Evolutionary conservation across 164 flowering plant genomes (phyloP).

Genomic region (Umbellularia californica): DNA sequence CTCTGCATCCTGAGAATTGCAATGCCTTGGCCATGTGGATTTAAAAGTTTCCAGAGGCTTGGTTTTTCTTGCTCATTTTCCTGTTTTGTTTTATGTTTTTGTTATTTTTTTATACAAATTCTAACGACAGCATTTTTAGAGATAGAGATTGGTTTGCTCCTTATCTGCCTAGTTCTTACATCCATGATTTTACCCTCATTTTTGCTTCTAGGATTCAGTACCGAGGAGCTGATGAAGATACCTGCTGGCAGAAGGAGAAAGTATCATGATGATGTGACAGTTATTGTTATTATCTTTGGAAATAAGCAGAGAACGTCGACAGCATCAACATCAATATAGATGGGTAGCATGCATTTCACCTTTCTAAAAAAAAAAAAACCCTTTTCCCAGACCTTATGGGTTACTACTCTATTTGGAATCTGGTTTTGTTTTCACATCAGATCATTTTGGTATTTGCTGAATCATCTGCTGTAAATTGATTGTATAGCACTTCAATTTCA

Average conservation of each 20-base stretch:
- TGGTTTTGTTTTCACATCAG: not conserved
- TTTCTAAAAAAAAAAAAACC: not conserved
- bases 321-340: slow-evolving; percentile 25
- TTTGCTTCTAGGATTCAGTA: slow-evolving; percentile 20
- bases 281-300: slow-evolving; percentile 29
- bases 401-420: not conserved
- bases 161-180: not conserved
- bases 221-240: slow-evolving; percentile 25
- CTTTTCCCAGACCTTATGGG: not conserved
- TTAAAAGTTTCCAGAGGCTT: no score
- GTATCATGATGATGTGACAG: slow-evolving; percentile 32
- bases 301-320: slow-evolving; percentile 26
- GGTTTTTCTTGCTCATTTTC: no score
- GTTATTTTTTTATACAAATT: no score
- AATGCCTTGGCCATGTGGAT: no score
- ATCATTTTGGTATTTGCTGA: not conserved
- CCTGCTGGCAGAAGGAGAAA: slow-evolving; percentile 33
- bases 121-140: no score
- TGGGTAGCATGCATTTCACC: not conserved
- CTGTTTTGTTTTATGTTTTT: no score
- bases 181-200: not conserved
- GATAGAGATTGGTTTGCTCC: not conserved
- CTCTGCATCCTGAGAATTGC: no score
- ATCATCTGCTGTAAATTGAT: slow-evolving; percentile 4
- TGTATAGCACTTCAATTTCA: slow-evolving; percentile 6